These are phyloP conservation scores for Sonneratia caseolaris DNA, from an alignment of 345 rosid species.

Conservation along the genomic window DNA sequence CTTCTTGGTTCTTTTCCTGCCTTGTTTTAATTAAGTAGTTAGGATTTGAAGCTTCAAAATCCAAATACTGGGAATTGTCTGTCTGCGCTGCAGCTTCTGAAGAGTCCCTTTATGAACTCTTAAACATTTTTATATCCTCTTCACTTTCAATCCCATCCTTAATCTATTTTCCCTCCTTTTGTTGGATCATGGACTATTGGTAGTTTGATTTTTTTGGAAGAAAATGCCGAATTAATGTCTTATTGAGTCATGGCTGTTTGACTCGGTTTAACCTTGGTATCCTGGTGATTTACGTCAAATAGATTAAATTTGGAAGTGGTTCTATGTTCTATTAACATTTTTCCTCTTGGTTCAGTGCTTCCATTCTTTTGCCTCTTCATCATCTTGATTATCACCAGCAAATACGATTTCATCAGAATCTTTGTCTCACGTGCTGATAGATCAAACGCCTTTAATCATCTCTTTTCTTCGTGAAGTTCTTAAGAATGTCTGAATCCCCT, in stretches of 20 bases:
- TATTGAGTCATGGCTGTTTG: neutral
- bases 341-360: neutral
- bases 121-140: neutral
- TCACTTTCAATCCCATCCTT: neutral
- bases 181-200: too few relatives aligned
- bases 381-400: neutral
- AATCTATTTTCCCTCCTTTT: too few relatives aligned
- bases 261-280: too few relatives aligned
- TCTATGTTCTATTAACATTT: neutral
- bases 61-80: constrained; percentile 7
- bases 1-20: neutral
- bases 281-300: too few relatives aligned
- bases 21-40: neutral
- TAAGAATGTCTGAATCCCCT: neutral
- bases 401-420: constrained; percentile 3
- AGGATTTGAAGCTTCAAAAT: neutral
- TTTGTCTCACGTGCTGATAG: constrained; percentile 6
- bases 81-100: neutral
- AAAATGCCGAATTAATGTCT: neutral
- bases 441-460: constrained; percentile 2
- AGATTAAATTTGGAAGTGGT: neutral
- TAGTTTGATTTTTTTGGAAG: neutral
- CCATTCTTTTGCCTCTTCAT: neutral
- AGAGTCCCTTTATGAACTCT: neutral
- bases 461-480: neutral